phyloP scores from a whole-genome alignment of 768 basidiomycete genomes.

The Gloeostereum incarnatum region DNA sequence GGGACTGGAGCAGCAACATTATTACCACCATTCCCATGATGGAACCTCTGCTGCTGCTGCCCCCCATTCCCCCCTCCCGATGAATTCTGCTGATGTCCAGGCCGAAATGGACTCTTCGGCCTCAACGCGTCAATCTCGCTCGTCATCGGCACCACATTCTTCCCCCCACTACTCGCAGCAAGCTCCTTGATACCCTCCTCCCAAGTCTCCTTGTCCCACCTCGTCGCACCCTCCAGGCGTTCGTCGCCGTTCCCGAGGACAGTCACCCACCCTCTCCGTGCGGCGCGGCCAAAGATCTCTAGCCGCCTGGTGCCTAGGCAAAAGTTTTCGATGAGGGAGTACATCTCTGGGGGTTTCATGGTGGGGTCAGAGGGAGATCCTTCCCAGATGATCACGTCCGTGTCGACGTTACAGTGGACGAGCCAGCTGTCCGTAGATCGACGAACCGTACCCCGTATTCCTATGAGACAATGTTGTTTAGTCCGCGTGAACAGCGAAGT shows the following conservation, averaged over 20 bases:
- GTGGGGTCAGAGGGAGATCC: conserved; percentile 79
- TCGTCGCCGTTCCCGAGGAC: conserved; percentile 54
- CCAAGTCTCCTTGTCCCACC: conserved; percentile 59
- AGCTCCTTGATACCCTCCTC: conserved; percentile 51
- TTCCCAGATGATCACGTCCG: conserved; percentile 96
- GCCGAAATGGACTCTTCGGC: conserved; percentile 74
- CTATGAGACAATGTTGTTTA: conserved; percentile 95
- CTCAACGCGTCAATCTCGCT: conserved; percentile 77
- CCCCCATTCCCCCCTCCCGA: conserved; percentile 11
- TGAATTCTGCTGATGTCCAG: conserved; percentile 14
- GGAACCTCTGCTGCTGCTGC: conserved; percentile 5
- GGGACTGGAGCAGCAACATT: conserved; percentile 3
- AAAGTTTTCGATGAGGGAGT: conserved; percentile 95
- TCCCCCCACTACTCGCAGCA: conserved; percentile 33
- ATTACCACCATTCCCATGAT: conserved; percentile 10
- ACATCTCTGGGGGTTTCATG: conserved; percentile 91
- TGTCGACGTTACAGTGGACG: conserved; percentile 97
- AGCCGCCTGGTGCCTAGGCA: conserved; percentile 89
- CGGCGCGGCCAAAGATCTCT: conserved; percentile 74
- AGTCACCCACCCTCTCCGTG: conserved; percentile 90
- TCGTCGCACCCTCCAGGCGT: conserved; percentile 24
- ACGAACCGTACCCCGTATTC: conserved; percentile 93
- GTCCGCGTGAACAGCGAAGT: conserved; percentile 81
- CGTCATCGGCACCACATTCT: conserved; percentile 61
- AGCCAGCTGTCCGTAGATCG: conserved; percentile 93